Base-by-base conservation (phyloP, 768 basidiomycete genomes). In the Agrocybe praecox region DNA sequence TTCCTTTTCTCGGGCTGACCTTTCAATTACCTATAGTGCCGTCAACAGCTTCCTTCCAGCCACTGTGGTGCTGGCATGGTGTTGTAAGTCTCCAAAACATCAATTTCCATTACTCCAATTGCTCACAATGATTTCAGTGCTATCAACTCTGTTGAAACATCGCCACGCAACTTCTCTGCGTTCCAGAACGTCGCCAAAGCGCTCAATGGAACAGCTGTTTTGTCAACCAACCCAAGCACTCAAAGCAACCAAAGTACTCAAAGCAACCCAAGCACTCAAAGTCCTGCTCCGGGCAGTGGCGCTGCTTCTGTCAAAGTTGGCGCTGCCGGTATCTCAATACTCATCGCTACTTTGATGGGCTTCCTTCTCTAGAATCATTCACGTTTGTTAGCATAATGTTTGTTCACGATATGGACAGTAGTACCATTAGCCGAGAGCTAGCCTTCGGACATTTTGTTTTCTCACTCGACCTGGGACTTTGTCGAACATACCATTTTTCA, bases 41-140 rank as follows among this genome's bases (percentile, higher is more conserved):
- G 74, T 65, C 80, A 78, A 70, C 58, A 62, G 32, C 65, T 45
- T 36, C 74, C 75, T 23, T 34, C 59, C 24, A 74, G 70, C 56
- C 81, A 83, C 65, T 81, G 79, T 65, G 81, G 77, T 70, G 73
- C 78, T 52, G 82, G 76, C 60, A 85, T 82, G 81, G 80, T 81
- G 54, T 83, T 81, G 77, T 79, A 56, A 71, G 77, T 72, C 2
- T n/a, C 10, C 3, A 7, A 26, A 12, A 15, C 42, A 24, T 8
- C 23, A 22, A 1, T 29, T 4, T 22, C 2, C 52, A 23, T 21
- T 17, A 23, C 32, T 14, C 24, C 19, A 42, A 52, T 23, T 43
- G 26, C 40, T 26, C 34, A 49, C 44, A 2, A 6, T 49, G 47
- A 44, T 47, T 34, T 12, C 50, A 79, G 77, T 65, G 80, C 85